phyloP scores from a whole-genome alignment of 1,284 basidiomycete species.

The Cryptococcus depauperatus region DNA sequence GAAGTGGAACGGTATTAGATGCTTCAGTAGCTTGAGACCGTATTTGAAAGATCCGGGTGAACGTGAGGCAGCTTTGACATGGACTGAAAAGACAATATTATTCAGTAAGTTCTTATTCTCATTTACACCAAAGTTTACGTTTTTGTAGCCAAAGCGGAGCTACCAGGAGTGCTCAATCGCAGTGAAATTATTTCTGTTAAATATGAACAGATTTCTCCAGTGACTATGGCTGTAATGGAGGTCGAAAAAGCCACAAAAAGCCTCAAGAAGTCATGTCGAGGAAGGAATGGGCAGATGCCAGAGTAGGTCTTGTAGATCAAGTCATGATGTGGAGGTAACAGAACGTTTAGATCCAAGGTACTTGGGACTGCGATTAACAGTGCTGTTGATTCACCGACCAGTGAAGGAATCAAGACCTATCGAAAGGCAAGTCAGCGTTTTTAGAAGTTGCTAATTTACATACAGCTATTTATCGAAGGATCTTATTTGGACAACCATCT shows the following conservation, averaged over 20 bases:
- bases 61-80: constrained; percentile 52
- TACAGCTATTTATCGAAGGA: constrained; percentile 57
- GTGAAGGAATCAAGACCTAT: constrained; percentile 69
- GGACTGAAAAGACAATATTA: constrained; percentile 81
- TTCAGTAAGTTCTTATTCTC: constrained; percentile 50
- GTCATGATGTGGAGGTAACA: background rate
- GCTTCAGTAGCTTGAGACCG: constrained; percentile 71
- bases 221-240: constrained; percentile 74
- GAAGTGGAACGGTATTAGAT: constrained; percentile 57
- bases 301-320: constrained; percentile 19
- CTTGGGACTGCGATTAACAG: constrained; percentile 81
- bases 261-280: constrained; percentile 18
- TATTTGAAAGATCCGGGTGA: constrained; percentile 55
- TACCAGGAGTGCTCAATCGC: constrained; percentile 84
- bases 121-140: background rate
- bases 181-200: constrained; percentile 76
- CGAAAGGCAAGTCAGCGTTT: constrained; percentile 47
- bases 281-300: constrained; percentile 10
- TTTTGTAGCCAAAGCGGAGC: constrained; percentile 59
- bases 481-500: constrained; percentile 63
- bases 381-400: constrained; percentile 72
- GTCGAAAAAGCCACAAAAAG: constrained; percentile 50
- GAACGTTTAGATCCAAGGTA: constrained; percentile 57
- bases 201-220: constrained; percentile 72
- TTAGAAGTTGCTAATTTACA: background rate